Conservation (phyloP, 139 green algal species). For the Helicosporidium sp. region DNA sequence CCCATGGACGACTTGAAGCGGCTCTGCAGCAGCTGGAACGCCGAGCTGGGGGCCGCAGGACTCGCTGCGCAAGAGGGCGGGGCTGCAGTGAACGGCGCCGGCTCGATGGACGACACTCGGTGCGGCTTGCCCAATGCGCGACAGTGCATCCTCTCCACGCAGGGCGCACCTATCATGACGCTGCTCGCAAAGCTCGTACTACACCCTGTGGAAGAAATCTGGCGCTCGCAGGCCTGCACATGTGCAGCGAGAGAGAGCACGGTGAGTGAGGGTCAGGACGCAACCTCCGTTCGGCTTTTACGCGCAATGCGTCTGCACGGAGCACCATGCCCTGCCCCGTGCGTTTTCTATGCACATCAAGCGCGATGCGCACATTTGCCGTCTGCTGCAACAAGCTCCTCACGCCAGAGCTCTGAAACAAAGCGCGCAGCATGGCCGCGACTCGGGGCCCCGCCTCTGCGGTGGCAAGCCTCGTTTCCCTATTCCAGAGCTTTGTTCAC, state of each 20-base stretch:
- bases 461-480: too few species aligned
- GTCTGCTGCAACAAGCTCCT: background rate
- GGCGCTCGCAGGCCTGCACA: background rate
- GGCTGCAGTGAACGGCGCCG: background rate
- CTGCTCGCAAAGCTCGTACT: conserved; percentile 1
- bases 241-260: background rate
- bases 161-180: background rate
- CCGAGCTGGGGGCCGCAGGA: background rate
- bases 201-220: background rate
- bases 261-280: too few species aligned
- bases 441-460: too few species aligned
- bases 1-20: background rate
- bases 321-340: too few species aligned
- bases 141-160: too few species aligned
- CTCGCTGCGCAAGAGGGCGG: background rate
- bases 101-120: too few species aligned
- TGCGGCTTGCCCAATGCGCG: too few species aligned
- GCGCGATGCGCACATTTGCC: background rate
- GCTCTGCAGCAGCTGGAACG: background rate
- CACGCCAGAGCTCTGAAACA: too few species aligned
- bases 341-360: background rate
- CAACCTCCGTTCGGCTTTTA: too few species aligned
- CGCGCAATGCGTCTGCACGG: too few species aligned
- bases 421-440: too few species aligned
- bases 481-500: too few species aligned